Evolutionary conservation across 495 filamentous ascomycete species (phyloP).

Genomic region (Mytilinidion resinicola): DNA sequence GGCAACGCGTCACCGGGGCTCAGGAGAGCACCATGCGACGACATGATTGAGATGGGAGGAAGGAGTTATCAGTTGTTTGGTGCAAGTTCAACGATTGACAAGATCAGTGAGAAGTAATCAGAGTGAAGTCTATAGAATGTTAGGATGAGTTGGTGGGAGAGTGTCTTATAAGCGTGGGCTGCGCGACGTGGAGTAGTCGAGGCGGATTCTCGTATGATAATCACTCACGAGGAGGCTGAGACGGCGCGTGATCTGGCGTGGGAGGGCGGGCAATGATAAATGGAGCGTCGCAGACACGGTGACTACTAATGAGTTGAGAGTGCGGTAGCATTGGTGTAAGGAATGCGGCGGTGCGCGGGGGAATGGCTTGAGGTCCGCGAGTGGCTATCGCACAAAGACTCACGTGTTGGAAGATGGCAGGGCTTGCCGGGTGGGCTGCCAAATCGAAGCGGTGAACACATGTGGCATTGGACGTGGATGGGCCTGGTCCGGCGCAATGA

Average conservation of each 20-base stretch:
- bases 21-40: not conserved
- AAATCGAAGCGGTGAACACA: slow-evolving; percentile 5
- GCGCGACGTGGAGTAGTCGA: not conserved
- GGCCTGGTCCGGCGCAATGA: not conserved
- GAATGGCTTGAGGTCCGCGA: not conserved
- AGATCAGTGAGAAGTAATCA: not conserved
- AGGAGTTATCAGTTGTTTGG: not conserved
- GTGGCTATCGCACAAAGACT: not conserved
- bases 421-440: not conserved
- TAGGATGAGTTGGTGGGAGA: not conserved
- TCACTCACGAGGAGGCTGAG: slow-evolving; percentile 8
- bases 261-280: not conserved
- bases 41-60: not conserved
- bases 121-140: not conserved
- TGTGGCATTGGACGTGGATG: not conserved
- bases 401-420: slow-evolving; percentile 1
- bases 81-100: not conserved
- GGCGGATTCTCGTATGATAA: slow-evolving; percentile 1
- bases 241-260: slow-evolving; percentile 4
- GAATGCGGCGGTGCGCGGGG: too few species aligned
- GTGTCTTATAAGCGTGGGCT: not conserved
- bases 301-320: too few species aligned
- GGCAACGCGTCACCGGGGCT: not conserved
- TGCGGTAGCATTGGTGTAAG: too few species aligned
- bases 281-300: too few species aligned